Conservation (phyloP, 495 filamentous ascomycete species). For the Trichoderma asperelloides region DNA sequence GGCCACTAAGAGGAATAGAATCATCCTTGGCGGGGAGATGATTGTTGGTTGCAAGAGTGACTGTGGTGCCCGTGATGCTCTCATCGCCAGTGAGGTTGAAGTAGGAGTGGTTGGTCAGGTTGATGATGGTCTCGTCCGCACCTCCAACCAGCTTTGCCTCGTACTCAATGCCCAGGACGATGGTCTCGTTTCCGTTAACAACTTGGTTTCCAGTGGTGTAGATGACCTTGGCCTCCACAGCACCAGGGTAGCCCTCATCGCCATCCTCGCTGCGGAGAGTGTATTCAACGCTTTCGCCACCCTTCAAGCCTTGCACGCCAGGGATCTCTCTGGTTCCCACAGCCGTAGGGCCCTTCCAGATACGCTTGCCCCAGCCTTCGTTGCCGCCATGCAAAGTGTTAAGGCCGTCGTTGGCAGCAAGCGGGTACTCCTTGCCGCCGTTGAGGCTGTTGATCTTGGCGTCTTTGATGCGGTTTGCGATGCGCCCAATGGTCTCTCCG, state of each 20-base stretch:
- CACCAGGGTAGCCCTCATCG: constrained; percentile 82
- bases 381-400: constrained; percentile 79
- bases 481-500: constrained; percentile 86
- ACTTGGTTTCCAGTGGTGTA: constrained; percentile 65
- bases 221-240: constrained; percentile 65
- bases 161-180: constrained; percentile 74
- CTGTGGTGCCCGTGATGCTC: constrained; percentile 48
- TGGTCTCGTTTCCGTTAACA: constrained; percentile 48
- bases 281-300: constrained; percentile 70
- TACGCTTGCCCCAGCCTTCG: constrained; percentile 74
- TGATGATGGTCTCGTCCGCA: constrained; percentile 77
- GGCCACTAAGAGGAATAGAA: constrained; percentile 56
- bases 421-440: constrained; percentile 51
- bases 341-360: constrained; percentile 66
- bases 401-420: constrained; percentile 64
- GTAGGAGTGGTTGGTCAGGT: constrained; percentile 94
- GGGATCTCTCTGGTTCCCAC: constrained; percentile 40
- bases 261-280: constrained; percentile 61
- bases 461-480: constrained; percentile 76
- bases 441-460: constrained; percentile 67
- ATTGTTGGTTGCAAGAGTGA: constrained; percentile 57
- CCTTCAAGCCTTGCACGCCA: constrained; percentile 46
- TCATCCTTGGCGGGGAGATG: constrained; percentile 66
- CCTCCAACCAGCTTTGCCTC: constrained; percentile 73
- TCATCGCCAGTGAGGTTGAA: constrained; percentile 77